These are phyloP conservation scores for Fusarium mundagurra DNA, from an alignment of 2,329 filamentous ascomycete genomes.

Conservation along the genomic window DNA sequence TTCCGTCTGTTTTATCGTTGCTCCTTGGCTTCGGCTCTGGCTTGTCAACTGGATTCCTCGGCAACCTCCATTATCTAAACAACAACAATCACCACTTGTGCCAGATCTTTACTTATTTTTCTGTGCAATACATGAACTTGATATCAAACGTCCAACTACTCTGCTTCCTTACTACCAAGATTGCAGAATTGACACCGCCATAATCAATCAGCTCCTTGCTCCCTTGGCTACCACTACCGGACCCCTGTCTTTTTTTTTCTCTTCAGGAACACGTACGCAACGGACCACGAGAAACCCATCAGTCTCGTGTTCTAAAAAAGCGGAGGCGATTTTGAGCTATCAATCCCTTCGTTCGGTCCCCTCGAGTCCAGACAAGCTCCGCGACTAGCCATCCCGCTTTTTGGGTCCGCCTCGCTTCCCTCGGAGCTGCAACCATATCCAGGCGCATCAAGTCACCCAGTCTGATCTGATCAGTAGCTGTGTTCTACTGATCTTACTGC, in stretches of 20 bases:
- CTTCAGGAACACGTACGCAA: constrained; percentile 25
- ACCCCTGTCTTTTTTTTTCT: constrained; percentile 17
- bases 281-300: constrained; percentile 28
- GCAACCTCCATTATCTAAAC: constrained; percentile 8
- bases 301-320: constrained; percentile 34
- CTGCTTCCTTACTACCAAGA: background rate
- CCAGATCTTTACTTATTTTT: background rate
- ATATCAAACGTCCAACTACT: background rate
- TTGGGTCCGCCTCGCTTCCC: constrained; percentile 17
- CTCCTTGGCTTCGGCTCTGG: background rate
- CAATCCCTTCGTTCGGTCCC: constrained; percentile 6
- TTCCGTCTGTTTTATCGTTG: constrained; percentile 7
- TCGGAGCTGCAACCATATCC: constrained; percentile 18
- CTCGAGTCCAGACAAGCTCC: constrained; percentile 25
- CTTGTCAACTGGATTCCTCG: constrained; percentile 19
- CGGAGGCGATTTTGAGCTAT: constrained; percentile 27
- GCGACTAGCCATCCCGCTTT: constrained; percentile 30
- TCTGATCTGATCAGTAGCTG: constrained; percentile 7
- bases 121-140: constrained; percentile 24
- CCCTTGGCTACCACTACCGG: constrained; percentile 3
- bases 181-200: constrained; percentile 27
- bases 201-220: constrained; percentile 3
- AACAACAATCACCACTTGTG: constrained; percentile 12
- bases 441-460: constrained; percentile 8
- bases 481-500: background rate